These are phyloP conservation scores for Aspergillus carlsbadensis DNA, from an alignment of 495 filamentous ascomycete genomes.

Conservation along the genomic window DNA sequence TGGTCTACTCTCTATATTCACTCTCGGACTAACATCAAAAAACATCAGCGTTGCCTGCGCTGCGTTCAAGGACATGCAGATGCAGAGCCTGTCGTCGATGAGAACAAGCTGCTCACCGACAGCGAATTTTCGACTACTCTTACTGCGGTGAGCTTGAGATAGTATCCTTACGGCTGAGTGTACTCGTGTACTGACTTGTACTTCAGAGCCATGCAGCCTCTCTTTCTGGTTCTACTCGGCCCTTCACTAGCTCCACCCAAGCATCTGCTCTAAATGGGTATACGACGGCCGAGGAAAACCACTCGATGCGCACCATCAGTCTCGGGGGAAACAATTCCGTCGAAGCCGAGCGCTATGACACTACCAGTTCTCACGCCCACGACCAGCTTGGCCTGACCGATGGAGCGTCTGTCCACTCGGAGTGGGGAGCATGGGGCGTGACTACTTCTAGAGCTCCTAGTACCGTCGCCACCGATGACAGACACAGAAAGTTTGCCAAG, in stretches of 20 bases:
- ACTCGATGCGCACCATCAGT: constrained; percentile 15
- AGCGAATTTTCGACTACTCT: constrained; percentile 6
- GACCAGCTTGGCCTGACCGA: constrained; percentile 9
- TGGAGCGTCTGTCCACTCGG: constrained; percentile 9
- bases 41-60: constrained; percentile 50
- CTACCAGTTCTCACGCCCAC: constrained; percentile 7
- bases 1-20: not conserved
- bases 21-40: constrained; percentile 9
- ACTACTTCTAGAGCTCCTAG: not conserved
- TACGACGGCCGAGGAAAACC: constrained; percentile 4
- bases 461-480: not conserved
- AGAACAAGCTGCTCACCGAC: constrained; percentile 18
- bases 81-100: constrained; percentile 21
- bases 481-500: constrained; percentile 20
- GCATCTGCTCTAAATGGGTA: not conserved
- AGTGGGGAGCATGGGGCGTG: constrained; percentile 14
- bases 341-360: constrained; percentile 4
- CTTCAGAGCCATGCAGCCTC: constrained; percentile 9
- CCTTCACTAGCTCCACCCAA: not conserved
- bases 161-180: not conserved
- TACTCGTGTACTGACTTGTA: not conserved
- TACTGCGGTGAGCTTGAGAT: not conserved
- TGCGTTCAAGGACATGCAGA: constrained; percentile 46
- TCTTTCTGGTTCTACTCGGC: not conserved
- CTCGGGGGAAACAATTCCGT: constrained; percentile 22